A percentile compares a stretch with the other conserved stretches of the same genome.
Evolutionary conservation across 108 stramenopile genomes (phyloP).

Genomic region (Heterococcus sp.): DNA sequence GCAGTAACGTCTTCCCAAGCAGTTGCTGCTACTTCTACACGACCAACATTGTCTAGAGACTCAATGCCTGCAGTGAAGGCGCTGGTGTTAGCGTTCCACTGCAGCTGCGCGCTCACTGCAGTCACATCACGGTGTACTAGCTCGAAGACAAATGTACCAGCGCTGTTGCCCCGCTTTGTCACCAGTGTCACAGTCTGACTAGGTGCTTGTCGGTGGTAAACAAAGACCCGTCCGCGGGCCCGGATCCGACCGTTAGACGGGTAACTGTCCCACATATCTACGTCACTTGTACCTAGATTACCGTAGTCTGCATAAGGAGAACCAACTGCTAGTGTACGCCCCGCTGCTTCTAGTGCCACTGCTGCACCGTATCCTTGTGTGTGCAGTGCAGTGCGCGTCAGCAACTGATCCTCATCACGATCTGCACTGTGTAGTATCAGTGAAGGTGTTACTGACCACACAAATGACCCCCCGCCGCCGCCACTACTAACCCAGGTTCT

Average conservation of each 20-base stretch:
- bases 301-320: constrained; percentile 50
- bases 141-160: too few species aligned
- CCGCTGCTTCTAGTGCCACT: constrained; percentile 52
- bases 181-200: neutral
- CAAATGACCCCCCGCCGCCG: neutral
- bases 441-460: too few species aligned
- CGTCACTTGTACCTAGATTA: constrained; percentile 31
- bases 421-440: constrained; percentile 23
- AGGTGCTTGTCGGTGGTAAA: neutral
- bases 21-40: constrained; percentile 46
- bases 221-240: constrained; percentile 4
- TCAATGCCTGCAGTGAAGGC: constrained; percentile 56
- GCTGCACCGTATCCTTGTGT: constrained; percentile 66
- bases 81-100: constrained; percentile 30
- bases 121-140: too few species aligned
- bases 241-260: constrained; percentile 22
- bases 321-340: constrained; percentile 41
- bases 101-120: neutral
- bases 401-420: neutral
- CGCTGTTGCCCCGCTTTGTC: too few species aligned
- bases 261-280: constrained; percentile 43
- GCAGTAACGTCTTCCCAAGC: constrained; percentile 2
- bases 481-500: neutral
- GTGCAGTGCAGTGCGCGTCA: constrained; percentile 32
- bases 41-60: constrained; percentile 52